A percentile compares a stretch with the other conserved stretches of the same genome.
Evolutionary conservation across 306 rosid species (phyloP).

Genomic region (Prunus dulcis): DNA sequence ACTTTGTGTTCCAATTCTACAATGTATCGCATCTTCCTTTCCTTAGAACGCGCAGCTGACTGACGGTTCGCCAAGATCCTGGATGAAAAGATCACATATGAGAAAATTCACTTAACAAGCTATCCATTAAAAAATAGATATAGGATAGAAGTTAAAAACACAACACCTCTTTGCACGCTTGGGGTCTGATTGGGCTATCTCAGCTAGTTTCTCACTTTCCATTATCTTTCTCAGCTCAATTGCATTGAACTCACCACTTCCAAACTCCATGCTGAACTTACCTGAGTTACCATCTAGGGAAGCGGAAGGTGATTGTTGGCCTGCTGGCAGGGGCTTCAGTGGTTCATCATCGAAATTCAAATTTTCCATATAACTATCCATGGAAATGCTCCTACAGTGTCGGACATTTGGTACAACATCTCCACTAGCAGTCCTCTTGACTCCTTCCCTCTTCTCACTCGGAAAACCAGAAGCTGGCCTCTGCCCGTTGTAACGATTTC

Average conservation of each 20-base stretch:
- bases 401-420: conserved; percentile 39
- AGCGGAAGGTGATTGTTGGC: conserved; percentile 54
- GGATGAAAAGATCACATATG: conserved; percentile 17
- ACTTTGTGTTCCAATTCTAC: conserved; percentile 85
- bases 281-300: conserved; percentile 43
- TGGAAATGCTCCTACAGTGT: conserved; percentile 69
- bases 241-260: conserved; percentile 61
- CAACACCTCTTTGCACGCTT: conserved; percentile 80
- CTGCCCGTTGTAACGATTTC: conserved; percentile 22
- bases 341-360: conserved; percentile 54
- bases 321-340: conserved; percentile 40
- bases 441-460: conserved; percentile 61
- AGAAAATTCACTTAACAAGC: neutral
- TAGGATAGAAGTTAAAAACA: neutral
- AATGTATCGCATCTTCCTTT: conserved; percentile 66
- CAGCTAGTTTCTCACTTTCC: conserved; percentile 73
- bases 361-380: conserved; percentile 74
- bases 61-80: conserved; percentile 93
- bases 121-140: neutral
- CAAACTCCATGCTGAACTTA: conserved; percentile 50
- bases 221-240: conserved; percentile 68
- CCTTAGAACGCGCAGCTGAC: conserved; percentile 95
- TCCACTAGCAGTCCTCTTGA: conserved; percentile 60
- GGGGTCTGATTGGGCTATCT: conserved; percentile 79
- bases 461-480: conserved; percentile 41